A percentile compares a stretch with the other conserved stretches of the same genome.
These are phyloP conservation scores for Monosporascus sp. DNA, from an alignment of 2,329 filamentous ascomycete species.

Conservation along the genomic window DNA sequence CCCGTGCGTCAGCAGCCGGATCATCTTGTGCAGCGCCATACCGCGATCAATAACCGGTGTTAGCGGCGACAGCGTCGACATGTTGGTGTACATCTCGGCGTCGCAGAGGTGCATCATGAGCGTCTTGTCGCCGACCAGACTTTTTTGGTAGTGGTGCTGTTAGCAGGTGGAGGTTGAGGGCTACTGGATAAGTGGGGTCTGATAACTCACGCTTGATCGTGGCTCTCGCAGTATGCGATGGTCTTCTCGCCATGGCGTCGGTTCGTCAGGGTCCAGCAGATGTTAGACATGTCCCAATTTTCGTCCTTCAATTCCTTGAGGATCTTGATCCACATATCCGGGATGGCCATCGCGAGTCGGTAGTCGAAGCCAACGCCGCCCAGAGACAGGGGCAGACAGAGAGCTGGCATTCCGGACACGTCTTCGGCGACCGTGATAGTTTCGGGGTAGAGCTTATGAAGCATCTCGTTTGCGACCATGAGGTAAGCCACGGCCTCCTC, in stretches of 20 bases:
- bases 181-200: conserved; percentile 13
- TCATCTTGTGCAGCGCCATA: conserved; percentile 94
- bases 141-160: conserved; percentile 31
- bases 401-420: conserved; percentile 96
- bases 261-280: conserved; percentile 86
- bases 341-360: conserved; percentile 92
- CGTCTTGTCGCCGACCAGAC: conserved; percentile 92
- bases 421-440: conserved; percentile 93
- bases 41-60: conserved; percentile 87
- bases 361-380: conserved; percentile 97
- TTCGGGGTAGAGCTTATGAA: conserved; percentile 84
- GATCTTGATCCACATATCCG: conserved; percentile 99
- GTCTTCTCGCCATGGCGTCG: conserved; percentile 95
- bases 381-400: conserved; percentile 78
- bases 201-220: conserved; percentile 82
- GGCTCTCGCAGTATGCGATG: conserved; percentile 94
- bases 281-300: conserved; percentile 83
- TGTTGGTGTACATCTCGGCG: conserved; percentile 95
- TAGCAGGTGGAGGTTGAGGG: conserved; percentile 8
- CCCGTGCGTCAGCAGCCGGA: conserved; percentile 84
- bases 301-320: conserved; percentile 89
- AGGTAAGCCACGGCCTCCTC: conserved; percentile 93
- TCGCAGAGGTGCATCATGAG: conserved; percentile 98
- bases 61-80: conserved; percentile 80
- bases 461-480: conserved; percentile 93